phyloP scores from a whole-genome alignment of 202 grass and related monocot species.

The Carex arenaria region DNA sequence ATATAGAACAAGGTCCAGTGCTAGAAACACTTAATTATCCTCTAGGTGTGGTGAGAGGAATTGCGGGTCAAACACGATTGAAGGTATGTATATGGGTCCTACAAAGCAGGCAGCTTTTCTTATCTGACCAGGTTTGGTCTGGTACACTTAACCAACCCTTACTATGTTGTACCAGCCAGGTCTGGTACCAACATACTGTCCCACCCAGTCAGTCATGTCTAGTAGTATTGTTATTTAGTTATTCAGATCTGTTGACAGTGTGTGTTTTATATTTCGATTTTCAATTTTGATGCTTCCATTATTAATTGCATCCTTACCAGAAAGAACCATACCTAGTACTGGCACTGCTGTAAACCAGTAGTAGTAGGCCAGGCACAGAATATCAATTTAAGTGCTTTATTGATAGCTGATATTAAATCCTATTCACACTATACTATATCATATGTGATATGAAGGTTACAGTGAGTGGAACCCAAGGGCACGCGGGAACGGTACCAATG shows the following conservation, averaged over 20 bases:
- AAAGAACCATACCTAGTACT: background rate
- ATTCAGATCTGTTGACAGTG: background rate
- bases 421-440: conserved; percentile 3
- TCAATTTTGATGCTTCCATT: background rate
- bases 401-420: conserved; percentile 9
- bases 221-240: background rate
- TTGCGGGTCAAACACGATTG: conserved; percentile 87
- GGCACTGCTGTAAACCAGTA: too few relatives aligned
- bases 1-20: conserved; percentile 94
- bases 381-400: background rate
- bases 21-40: conserved; percentile 80
- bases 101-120: background rate
- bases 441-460: conserved; percentile 52
- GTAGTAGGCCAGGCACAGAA: background rate
- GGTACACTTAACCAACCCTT: background rate
- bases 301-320: background rate
- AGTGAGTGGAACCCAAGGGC: conserved; percentile 81
- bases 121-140: background rate
- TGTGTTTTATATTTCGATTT: background rate
- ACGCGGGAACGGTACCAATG: conserved; percentile 95
- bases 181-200: conserved; percentile 6
- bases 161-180: background rate
- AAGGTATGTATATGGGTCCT: conserved; percentile 42
- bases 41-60: conserved; percentile 86
- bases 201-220: background rate